These are phyloP conservation scores for Coccinonectria pachysandricola DNA, from an alignment of 2,329 filamentous ascomycete genomes.

Conservation along the genomic window DNA sequence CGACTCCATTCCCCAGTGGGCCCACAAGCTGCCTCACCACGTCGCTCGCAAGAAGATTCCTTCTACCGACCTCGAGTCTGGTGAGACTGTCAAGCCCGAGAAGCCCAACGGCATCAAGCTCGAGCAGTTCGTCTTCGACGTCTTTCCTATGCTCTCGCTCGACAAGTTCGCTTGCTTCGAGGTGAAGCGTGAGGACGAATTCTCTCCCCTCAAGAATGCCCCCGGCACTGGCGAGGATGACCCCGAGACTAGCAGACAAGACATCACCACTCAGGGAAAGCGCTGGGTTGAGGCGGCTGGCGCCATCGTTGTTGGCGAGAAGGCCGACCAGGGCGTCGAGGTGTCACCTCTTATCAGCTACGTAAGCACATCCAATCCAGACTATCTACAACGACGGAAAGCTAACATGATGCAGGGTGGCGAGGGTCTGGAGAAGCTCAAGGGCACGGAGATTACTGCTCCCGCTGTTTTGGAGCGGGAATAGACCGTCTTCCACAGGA, in stretches of 20 bases:
- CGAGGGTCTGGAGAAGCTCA: conserved; percentile 49
- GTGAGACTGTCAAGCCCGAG: conserved; percentile 76
- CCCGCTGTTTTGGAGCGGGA: conserved; percentile 42
- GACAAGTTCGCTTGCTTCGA: conserved; percentile 92
- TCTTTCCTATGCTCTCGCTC: conserved; percentile 81
- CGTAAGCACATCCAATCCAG: conserved; percentile 46
- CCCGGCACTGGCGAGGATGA: conserved; percentile 83
- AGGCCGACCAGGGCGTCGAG: conserved; percentile 65
- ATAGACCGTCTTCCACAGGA: no score
- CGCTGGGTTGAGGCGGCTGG: conserved; percentile 78
- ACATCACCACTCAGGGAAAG: conserved; percentile 83
- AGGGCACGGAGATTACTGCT: conserved; percentile 41
- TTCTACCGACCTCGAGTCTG: conserved; percentile 63
- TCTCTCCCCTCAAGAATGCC: conserved; percentile 91
- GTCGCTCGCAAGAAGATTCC: conserved; percentile 98
- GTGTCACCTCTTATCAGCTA: conserved; percentile 92
- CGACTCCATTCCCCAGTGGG: conserved; percentile 80
- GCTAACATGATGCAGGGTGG: conserved; percentile 36
- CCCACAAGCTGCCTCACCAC: conserved; percentile 81
- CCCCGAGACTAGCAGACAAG: conserved; percentile 79
- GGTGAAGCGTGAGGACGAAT: conserved; percentile 93
- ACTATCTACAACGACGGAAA: neutral
- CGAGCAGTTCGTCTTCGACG: conserved; percentile 98
- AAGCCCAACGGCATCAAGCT: conserved; percentile 98
- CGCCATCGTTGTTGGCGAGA: conserved; percentile 57